Evolutionary conservation across 1,284 basidiomycete genomes (phyloP), one percentile per base, ranked within the genome.

Genomic region (Vanrija sp.): DNA sequence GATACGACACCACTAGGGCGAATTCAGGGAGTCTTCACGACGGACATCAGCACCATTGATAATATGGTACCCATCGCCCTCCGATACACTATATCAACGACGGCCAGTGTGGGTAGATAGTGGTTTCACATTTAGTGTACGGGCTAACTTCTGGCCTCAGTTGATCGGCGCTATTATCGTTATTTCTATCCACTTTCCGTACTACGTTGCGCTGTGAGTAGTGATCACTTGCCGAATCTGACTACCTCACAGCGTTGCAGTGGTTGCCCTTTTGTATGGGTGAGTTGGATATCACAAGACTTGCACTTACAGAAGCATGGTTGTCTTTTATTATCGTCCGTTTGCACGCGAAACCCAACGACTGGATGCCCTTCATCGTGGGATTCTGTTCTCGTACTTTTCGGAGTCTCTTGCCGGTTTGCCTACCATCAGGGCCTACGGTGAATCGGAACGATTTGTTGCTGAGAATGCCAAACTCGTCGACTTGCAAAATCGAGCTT

Each of bases 401-500:
- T 87, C 86, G 46, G 94, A 97, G 76, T 87, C 86, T 16, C 80
- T 95, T 7, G 85, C 86, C 9, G 91, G 91, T 19, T 77, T 94
- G 43, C 82, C 87, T 1, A 94, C 91, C 3, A 91, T 94, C 50
- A 84, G 90, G n/a, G 89, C 89, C 0, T 95, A 93, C 60, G 84
- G 84, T 10, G 86, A 87, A 67, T 72, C 79, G 3, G 78, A 82
- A 4, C 81, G 87, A 23, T 95, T 97, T 80, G 74, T 82, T 50
- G 70, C 72, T 8, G 88, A 90, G 55, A 94, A 93, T 65, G 81
- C 86, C 63, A 79, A 83, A 38, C 81, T 85, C 16, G 82, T 94
- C 50, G 88, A 97, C 65, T 78, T 88, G 44, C 91, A 97, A 78
- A 95, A 96, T 69, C 83, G 89, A 39, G 91, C 92, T 3, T 95